phyloP scores from a whole-genome alignment of 768 basidiomycete species.

The Pisolithus tinctorius region DNA sequence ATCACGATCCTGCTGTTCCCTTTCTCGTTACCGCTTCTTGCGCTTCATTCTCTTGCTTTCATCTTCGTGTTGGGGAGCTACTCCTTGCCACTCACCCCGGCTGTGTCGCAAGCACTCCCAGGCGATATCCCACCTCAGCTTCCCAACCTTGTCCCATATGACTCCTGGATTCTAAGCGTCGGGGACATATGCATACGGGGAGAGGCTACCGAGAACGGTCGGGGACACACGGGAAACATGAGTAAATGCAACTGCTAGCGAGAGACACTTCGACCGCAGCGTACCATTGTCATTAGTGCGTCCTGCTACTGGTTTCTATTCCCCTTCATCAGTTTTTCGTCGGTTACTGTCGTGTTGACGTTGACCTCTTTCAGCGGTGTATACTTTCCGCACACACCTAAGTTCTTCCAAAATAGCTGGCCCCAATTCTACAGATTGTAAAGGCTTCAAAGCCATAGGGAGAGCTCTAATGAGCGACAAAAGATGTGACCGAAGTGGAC shows the following conservation, averaged over 20 bases:
- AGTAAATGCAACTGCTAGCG: conserved; percentile 37
- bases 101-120: no score
- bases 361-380: neutral
- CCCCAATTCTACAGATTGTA: no score
- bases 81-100: no score
- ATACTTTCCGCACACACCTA: conserved; percentile 4
- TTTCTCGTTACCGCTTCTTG: no score
- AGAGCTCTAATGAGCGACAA: conserved; percentile 32
- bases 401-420: no score
- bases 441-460: conserved; percentile 48
- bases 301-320: neutral
- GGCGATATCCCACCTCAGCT: no score
- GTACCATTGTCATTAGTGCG: neutral
- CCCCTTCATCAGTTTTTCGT: conserved; percentile 5
- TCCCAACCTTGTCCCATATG: no score
- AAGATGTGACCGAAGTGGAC: conserved; percentile 29
- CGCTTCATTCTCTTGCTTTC: no score
- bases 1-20: no score
- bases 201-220: conserved; percentile 49
- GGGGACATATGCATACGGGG: conserved; percentile 24
- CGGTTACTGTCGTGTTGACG: conserved; percentile 5
- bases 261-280: neutral
- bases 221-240: conserved; percentile 38
- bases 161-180: conserved; percentile 23
- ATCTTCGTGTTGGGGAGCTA: no score